Conservation (phyloP, 352 stramenopile species). For the Globisporangium nodosum region DNA sequence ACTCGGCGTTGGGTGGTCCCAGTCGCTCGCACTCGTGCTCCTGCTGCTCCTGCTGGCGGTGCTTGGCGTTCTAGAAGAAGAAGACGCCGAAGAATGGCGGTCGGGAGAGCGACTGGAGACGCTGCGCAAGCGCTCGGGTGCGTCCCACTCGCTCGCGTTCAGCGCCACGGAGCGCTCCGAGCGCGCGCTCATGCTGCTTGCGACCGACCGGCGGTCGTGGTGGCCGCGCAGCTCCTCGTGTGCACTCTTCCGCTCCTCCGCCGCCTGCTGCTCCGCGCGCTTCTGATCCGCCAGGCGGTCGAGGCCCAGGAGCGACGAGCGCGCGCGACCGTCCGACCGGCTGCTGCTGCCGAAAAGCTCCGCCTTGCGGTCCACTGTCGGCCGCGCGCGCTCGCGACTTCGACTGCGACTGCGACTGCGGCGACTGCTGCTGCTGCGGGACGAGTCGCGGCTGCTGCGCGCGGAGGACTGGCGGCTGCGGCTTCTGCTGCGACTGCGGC, state of each 20-base stretch:
- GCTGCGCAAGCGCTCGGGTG: conserved; percentile 61
- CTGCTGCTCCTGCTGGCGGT: conserved; percentile 14
- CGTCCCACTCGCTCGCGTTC: conserved; percentile 70
- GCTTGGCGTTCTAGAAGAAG: conserved; percentile 16
- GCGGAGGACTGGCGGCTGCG: conserved; percentile 13
- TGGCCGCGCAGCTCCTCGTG: background rate
- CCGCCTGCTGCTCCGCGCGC: conserved; percentile 16
- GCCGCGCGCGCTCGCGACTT: conserved; percentile 8
- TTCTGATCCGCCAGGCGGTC: conserved; percentile 61
- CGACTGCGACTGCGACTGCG: conserved; percentile 9
- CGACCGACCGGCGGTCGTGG: conserved; percentile 7
- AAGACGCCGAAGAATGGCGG: background rate
- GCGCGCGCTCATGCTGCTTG: conserved; percentile 16
- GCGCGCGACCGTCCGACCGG: background rate
- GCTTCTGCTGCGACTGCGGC: conserved; percentile 18
- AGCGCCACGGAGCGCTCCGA: conserved; percentile 31
- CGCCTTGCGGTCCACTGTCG: conserved; percentile 8
- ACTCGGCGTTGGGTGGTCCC: conserved; percentile 43
- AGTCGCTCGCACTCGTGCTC: conserved; percentile 22
- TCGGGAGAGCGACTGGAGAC: conserved; percentile 16
- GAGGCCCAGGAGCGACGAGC: conserved; percentile 46
- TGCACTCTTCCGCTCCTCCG: background rate
- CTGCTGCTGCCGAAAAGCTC: conserved; percentile 22
- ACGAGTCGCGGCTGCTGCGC: conserved; percentile 3
- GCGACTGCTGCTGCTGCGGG: conserved; percentile 4